Conservation (phyloP, 2,329 filamentous ascomycete genomes). For the Chaetomium olivaceum region DNA sequence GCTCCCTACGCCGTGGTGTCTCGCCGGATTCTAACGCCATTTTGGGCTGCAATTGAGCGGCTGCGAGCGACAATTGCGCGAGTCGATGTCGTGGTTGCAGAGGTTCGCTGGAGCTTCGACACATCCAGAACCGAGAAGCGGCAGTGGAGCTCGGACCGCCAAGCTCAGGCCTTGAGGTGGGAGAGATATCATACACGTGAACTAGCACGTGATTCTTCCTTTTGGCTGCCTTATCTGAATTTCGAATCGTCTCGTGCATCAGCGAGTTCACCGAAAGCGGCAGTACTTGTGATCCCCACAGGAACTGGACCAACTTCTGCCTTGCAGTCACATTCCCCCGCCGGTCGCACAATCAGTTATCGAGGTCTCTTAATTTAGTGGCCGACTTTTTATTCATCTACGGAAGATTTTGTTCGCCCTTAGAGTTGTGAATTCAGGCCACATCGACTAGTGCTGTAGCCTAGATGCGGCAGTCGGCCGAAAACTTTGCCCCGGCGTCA, state of each 20-base stretch:
- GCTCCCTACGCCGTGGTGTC: conserved; percentile 31
- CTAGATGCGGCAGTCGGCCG: background rate
- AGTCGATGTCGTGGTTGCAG: conserved; percentile 21
- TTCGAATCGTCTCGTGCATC: background rate
- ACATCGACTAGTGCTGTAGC: too few species aligned
- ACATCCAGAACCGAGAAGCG: conserved; percentile 1
- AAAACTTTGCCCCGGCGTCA: background rate
- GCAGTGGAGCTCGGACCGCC: conserved; percentile 24
- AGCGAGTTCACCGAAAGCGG: background rate
- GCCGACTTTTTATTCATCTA: background rate
- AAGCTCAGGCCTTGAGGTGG: background rate
- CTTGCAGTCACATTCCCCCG: background rate
- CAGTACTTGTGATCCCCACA: background rate
- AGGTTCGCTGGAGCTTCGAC: conserved; percentile 18
- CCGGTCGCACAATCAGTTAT: too few species aligned
- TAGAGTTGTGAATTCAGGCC: too few species aligned
- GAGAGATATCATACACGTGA: background rate
- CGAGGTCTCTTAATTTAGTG: background rate
- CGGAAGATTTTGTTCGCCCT: too few species aligned
- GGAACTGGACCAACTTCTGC: background rate
- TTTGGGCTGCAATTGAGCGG: conserved; percentile 34
- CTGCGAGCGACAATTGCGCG: conserved; percentile 33
- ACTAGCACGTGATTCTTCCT: background rate
- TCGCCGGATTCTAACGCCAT: conserved; percentile 31
- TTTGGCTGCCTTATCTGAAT: background rate